Conservation (phyloP, 2,329 filamentous ascomycete genomes). For the Tolypocladium tundrense region DNA sequence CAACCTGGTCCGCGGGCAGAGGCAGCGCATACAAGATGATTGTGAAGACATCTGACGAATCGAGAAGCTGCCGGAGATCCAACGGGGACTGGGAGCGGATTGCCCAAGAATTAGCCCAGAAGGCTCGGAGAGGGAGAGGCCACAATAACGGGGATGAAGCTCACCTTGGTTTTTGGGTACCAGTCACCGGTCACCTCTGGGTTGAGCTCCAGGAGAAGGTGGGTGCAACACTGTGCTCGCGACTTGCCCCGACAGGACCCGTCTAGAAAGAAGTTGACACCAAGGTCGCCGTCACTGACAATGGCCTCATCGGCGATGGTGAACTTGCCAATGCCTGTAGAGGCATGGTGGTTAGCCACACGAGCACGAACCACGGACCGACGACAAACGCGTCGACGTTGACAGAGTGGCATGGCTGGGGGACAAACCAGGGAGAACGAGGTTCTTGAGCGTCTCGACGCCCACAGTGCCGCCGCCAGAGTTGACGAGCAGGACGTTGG, state of each 20-base stretch:
- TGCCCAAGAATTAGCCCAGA: neutral
- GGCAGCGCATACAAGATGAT: conserved; percentile 46
- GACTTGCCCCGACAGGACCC: conserved; percentile 65
- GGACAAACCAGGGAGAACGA: conserved; percentile 70
- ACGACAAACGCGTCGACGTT: conserved; percentile 24
- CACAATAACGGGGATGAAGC: neutral
- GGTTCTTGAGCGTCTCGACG: conserved; percentile 87
- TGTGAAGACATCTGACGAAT: conserved; percentile 32
- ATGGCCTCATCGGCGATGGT: conserved; percentile 74
- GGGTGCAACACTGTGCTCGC: conserved; percentile 67
- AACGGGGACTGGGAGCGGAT: conserved; percentile 13
- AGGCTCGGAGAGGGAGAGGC: neutral
- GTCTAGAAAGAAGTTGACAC: conserved; percentile 95
- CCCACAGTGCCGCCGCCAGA: conserved; percentile 79
- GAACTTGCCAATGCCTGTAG: conserved; percentile 70
- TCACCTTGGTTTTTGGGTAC: conserved; percentile 36
- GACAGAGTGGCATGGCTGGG: neutral
- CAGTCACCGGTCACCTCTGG: conserved; percentile 79
- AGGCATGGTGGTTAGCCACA: neutral
- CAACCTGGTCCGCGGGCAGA: conserved; percentile 31
- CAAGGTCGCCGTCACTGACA: conserved; percentile 75
- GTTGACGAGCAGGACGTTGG: conserved; percentile 85
- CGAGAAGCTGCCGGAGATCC: conserved; percentile 31
- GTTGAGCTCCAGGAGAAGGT: conserved; percentile 77
- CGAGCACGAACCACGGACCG: neutral